Evolutionary conservation across 768 basidiomycete genomes (phyloP).

Genomic region (Fomitopsis serialis): DNA sequence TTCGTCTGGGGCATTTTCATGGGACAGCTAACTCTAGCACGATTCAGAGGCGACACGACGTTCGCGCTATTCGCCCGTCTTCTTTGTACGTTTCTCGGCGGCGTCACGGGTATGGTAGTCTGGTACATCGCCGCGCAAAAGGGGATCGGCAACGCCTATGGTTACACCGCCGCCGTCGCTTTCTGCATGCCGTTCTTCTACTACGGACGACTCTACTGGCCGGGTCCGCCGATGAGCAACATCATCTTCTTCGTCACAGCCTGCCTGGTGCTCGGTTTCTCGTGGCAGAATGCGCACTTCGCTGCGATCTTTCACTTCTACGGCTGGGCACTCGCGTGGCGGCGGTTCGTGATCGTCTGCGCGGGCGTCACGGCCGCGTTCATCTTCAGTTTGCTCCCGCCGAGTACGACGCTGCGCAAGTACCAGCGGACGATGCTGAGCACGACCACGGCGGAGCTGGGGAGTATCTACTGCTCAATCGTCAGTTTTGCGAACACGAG

Average conservation of each 20-base stretch:
- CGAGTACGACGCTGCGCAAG: conserved; percentile 65
- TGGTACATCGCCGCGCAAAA: conserved; percentile 73
- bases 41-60: conserved; percentile 73
- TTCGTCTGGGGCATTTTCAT: conserved; percentile 75
- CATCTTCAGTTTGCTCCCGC: conserved; percentile 67
- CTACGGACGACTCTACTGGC: conserved; percentile 68
- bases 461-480: conserved; percentile 69
- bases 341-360: conserved; percentile 63
- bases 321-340: conserved; percentile 70
- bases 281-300: conserved; percentile 58
- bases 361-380: conserved; percentile 75
- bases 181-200: conserved; percentile 72
- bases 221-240: conserved; percentile 67
- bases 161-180: conserved; percentile 60
- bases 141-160: conserved; percentile 58
- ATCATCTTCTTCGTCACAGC: conserved; percentile 63
- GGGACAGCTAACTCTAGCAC: conserved; percentile 65
- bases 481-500: conserved; percentile 65
- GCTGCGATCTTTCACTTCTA: conserved; percentile 42
- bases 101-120: conserved; percentile 54
- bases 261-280: conserved; percentile 66
- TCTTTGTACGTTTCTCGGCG: conserved; percentile 60
- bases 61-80: conserved; percentile 61
- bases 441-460: conserved; percentile 62
- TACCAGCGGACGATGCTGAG: conserved; percentile 71